Evolutionary conservation across 176 grass and related monocot species (phyloP), one percentile per base, ranked within the genome.

Genomic region (Juncus effusus): DNA sequence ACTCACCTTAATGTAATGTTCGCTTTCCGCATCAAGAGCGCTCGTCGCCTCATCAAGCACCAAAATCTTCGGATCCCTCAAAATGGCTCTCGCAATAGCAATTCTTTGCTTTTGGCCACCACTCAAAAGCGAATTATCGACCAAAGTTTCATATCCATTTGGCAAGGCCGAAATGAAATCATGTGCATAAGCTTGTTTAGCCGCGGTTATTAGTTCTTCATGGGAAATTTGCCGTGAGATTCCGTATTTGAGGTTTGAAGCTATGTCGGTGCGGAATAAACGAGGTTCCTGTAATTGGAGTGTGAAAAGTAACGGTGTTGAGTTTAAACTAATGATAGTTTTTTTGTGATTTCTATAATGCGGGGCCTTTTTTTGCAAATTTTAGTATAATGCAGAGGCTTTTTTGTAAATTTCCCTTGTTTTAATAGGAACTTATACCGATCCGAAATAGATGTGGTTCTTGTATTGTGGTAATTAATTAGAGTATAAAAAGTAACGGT

Each of bases 71-170:
- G 89, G 89, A 28, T 99, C 73, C 74, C 94, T 84, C 44, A 93
- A 77, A 70, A 99, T 87, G 80, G 94, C 88, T 72, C 94, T 99
- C 10, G 94, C 94, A 82, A 99, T 99, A 36, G 94, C 94, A 38
- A 93, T 81, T 39, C 88, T 79, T 65, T 99, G 94, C 72, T 99
- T 99, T 64, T 99, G 94, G 53, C 94, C 94, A 82, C 94, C 94
- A 70, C 94, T 99, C 74, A 99, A 85, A 74, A 93, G 94, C 77
- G 78, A 73, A 60, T 93, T 84, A 47, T 89, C 81, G 14, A 99
- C 89, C 64, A 84, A 51, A 13, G 88, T 99, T 66, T 70, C 74
- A 62, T 99, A 93, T 63, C 94, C 85, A 40, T 93, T 67, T 2
- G 94, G 94, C 19, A 99, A 69, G 72, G 80, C 69, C 64, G 79